Evolutionary conservation across 352 stramenopile species (phyloP).

Genomic region (Globisporangium cederbergense): DNA sequence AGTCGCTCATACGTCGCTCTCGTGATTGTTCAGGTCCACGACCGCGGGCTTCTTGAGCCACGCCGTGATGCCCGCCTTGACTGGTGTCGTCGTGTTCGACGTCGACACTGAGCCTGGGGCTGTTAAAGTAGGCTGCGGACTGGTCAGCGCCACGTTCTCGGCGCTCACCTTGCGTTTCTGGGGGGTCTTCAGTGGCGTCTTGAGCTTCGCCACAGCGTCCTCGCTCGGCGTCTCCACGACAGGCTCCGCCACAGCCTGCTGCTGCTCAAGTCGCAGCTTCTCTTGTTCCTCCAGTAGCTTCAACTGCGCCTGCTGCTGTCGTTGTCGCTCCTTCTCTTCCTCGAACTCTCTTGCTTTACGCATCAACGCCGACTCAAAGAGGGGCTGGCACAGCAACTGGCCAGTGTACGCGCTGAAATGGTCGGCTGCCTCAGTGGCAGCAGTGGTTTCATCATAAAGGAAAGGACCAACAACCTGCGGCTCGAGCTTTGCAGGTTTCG

Average conservation of each 20-base stretch:
- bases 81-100: constrained; percentile 10
- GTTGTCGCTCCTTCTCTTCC: constrained; percentile 30
- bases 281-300: constrained; percentile 13
- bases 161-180: constrained; percentile 18
- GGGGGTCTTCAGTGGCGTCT: constrained; percentile 14
- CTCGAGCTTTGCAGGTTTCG: constrained; percentile 67
- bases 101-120: neutral
- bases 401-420: constrained; percentile 23
- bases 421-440: neutral
- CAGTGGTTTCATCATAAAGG: constrained; percentile 19
- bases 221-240: neutral
- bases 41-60: constrained; percentile 20
- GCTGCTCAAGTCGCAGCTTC: neutral
- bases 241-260: neutral
- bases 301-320: constrained; percentile 22
- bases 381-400: constrained; percentile 30
- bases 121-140: neutral
- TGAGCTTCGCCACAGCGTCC: neutral
- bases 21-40: constrained; percentile 13
- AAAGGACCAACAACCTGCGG: constrained; percentile 58
- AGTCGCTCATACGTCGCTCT: neutral
- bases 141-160: constrained; percentile 8
- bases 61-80: constrained; percentile 18
- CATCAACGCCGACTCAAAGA: constrained; percentile 50
- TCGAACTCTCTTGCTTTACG: constrained; percentile 43